Evolutionary conservation across 306 rosid species (phyloP).

Genomic region (Medicago arabica): DNA sequence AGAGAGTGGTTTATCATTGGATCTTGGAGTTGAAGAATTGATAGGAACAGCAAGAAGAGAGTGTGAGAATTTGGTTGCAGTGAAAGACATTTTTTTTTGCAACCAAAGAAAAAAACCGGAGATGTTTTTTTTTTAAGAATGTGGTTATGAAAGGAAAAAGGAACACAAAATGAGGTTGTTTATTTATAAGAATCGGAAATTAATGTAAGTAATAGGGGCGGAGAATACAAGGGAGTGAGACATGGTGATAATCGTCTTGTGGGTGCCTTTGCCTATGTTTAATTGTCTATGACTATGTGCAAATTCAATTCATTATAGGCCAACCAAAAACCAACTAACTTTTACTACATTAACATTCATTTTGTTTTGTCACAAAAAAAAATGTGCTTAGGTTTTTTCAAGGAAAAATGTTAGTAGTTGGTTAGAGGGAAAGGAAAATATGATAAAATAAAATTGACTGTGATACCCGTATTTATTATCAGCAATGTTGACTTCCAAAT

Average conservation of each 20-base stretch:
- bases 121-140: constrained; percentile 2
- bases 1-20: constrained; percentile 68
- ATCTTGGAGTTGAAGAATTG: constrained; percentile 62
- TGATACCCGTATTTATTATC: too few relatives aligned
- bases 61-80: constrained; percentile 62
- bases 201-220: constrained; percentile 47
- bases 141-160: constrained; percentile 28
- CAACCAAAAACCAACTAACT: constrained; percentile 52
- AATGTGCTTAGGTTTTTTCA: too few relatives aligned
- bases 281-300: constrained; percentile 21
- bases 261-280: constrained; percentile 35
- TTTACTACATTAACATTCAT: constrained; percentile 30
- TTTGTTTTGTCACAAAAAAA: background rate
- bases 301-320: constrained; percentile 20
- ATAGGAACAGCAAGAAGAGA: constrained; percentile 58
- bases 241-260: constrained; percentile 68
- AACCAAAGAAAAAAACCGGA: background rate
- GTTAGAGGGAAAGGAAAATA: too few relatives aligned
- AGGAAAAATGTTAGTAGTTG: too few relatives aligned
- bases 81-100: constrained; percentile 63
- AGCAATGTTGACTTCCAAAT: too few relatives aligned
- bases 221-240: constrained; percentile 65
- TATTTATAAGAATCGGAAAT: background rate
- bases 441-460: too few relatives aligned
- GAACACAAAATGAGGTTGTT: constrained; percentile 17